Evolutionary conservation across 2,329 filamentous ascomycete species (phyloP), one percentile per base, ranked within the genome.

Genomic region (Neoarthrinium moseri): DNA sequence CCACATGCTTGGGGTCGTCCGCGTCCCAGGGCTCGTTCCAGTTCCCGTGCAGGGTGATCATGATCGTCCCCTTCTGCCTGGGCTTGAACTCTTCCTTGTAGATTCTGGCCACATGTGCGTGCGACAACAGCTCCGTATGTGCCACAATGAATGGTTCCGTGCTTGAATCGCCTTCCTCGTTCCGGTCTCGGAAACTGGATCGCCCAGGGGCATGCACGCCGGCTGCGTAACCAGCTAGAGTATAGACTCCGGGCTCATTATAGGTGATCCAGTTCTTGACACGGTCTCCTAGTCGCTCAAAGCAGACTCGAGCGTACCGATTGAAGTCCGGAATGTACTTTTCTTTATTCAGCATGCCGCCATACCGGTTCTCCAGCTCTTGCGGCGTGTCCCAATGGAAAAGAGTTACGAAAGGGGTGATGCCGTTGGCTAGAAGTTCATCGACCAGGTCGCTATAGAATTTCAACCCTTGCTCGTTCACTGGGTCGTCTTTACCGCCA

Each of bases 301-400:
- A 84, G 54, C 81, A 73, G 26, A 83, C 68, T 37, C 77, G 72
- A 6, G 80, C 75, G 56, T 81, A 84, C 56, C 76, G 68, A 32
- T 75, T 71, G 50, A 74, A 84, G 58, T 85, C 81, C 29, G 74
- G 72, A 3, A 80, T 76, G 54, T 82, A 84, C 58, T 81, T 77
- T 17, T 79, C 74, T 59, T 82, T 78, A 66, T 84, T 79, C 27
- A 84, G 64, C 56, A 81, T 71, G 15, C 81, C 81, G 15, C 77
- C 76, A 56, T 85, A 84, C 30, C 78, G 74, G 59, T 78, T 74
- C 50, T 84, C 68, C 21, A 84, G 68, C 35, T 68, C 73, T 45
- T 80, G 75, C 1, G 82, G 82, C 1, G 81, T 71, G 61, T 86
- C 82, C 81, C 81, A 85, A 55, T 86, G 82, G 61, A 79, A 84